Evolutionary conservation across 352 stramenopile genomes (phyloP), one percentile per base, ranked within the genome.

Genomic region (Phytophthora hibernalis): DNA sequence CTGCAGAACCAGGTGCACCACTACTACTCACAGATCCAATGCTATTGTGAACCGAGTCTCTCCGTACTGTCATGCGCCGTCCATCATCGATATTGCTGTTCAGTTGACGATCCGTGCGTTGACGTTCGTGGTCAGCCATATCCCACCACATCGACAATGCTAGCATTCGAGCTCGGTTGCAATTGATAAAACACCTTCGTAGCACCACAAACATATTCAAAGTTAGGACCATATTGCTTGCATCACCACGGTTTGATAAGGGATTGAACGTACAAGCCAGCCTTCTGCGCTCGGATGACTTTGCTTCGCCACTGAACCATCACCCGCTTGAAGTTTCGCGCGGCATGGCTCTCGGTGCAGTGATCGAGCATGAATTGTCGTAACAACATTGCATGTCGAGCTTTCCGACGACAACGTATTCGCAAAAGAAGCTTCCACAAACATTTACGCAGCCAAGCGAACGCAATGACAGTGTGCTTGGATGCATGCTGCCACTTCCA

Each of bases 231-330:
- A 31, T 7, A 31, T 45, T 18, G 21, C 10, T 35, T 40, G 26
- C n/a, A n/a, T n/a, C n/a, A n/a, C n/a, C n/a, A 31, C 26, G 2
- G 24, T 28, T 28, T 2, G 24, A 6, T 28, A 28, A 28, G 26
- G 16, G 40, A 15, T 0, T 3, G 40, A 35, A 53, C 57, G 53
- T 61, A 84, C 66, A 68, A 72, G 42, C 82, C 72, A 26, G 82
- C 51, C 3, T 79, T 81, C 65, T 95, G 83, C 28, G 81, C 87
- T 28, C 67, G 65, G 43, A 95, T 91, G 44, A 95, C 82, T 54
- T 92, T 92, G 58, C 52, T 49, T 20, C 86, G 80, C 86, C 86
- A 94, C 45, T 78, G 78, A 40, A 83, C 24, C 86, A 94, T 92
- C 68, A 92, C 80, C 24, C 80, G 72, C 42, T 88, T 89, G 38